A percentile compares a stretch with the other conserved stretches of the same genome.
Conservation (phyloP, 2,329 filamentous ascomycete genomes). For the Berkeleyomyces rouxiae region DNA sequence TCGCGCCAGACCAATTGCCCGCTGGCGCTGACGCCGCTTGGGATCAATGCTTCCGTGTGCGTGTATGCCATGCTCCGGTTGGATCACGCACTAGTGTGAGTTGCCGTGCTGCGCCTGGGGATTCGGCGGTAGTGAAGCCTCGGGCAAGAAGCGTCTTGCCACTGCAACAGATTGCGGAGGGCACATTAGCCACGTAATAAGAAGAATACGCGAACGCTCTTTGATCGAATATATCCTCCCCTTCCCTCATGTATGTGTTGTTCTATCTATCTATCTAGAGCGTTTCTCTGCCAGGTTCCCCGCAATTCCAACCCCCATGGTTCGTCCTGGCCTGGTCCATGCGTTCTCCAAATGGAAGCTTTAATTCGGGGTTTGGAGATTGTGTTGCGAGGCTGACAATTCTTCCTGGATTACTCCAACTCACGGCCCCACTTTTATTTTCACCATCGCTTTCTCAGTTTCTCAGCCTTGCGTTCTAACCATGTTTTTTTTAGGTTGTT, state of each 20-base stretch:
- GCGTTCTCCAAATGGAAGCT: not conserved
- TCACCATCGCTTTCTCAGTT: not conserved
- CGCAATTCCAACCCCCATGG: not conserved
- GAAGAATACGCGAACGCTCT: too few relatives aligned
- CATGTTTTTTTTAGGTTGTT: not conserved
- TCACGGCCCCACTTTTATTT: not conserved
- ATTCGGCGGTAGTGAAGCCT: not conserved
- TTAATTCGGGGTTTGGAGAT: not conserved
- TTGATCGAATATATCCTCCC: too few relatives aligned
- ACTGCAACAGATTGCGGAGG: not conserved
- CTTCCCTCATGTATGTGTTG: not conserved
- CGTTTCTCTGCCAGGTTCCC: not conserved
- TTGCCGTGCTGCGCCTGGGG: too few relatives aligned
- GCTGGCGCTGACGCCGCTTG: not conserved
- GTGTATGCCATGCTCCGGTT: too few relatives aligned
- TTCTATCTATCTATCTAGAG: not conserved
- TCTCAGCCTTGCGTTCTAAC: not conserved
- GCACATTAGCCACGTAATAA: too few relatives aligned
- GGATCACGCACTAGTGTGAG: too few relatives aligned
- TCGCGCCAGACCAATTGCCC: not conserved
- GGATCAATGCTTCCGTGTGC: too few relatives aligned
- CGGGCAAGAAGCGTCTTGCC: not conserved
- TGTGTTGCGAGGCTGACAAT: not conserved
- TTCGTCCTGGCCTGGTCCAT: not conserved
- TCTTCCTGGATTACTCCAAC: not conserved